These are phyloP conservation scores for Marasmius oreades DNA, from an alignment of 1,284 basidiomycete genomes.

Conservation along the genomic window DNA sequence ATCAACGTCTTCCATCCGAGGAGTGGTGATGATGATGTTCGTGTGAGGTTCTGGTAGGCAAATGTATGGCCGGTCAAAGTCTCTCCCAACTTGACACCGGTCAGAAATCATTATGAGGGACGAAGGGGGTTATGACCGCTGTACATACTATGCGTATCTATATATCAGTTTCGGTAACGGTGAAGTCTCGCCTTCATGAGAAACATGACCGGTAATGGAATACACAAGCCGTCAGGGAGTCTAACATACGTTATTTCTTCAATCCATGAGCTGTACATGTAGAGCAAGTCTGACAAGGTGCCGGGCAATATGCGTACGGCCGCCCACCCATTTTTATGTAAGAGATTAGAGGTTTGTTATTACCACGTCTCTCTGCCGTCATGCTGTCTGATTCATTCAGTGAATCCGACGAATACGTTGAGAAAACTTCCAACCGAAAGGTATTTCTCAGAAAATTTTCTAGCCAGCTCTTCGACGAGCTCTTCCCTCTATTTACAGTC, in stretches of 20 bases:
- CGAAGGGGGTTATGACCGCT: neutral
- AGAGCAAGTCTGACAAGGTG: no score
- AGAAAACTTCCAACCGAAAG: neutral
- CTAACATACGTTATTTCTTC: no score
- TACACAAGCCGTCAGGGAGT: no score
- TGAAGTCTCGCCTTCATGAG: no score
- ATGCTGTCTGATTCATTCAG: slow-evolving; percentile 10
- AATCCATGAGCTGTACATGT: no score
- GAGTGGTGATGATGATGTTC: slow-evolving; percentile 15
- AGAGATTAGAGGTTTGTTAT: no score
- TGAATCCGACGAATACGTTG: slow-evolving; percentile 9
- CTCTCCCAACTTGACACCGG: neutral
- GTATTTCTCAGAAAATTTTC: neutral
- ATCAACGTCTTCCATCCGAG: slow-evolving; percentile 10
- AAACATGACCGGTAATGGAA: no score
- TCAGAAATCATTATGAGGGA: neutral
- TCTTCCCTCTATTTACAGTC: neutral
- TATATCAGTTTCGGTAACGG: no score
- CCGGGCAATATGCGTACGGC: no score
- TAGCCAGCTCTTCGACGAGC: neutral
- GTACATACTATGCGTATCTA: no score
- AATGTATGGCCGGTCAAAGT: slow-evolving; percentile 9
- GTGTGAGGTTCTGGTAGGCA: slow-evolving; percentile 8
- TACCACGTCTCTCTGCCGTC: no score
- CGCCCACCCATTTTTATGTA: no score